Percentiles rank a stretch among this genome's conserved stretches.
phyloP scores from a whole-genome alignment of 73 alveolate species.

The Loxodes magnus region DNA sequence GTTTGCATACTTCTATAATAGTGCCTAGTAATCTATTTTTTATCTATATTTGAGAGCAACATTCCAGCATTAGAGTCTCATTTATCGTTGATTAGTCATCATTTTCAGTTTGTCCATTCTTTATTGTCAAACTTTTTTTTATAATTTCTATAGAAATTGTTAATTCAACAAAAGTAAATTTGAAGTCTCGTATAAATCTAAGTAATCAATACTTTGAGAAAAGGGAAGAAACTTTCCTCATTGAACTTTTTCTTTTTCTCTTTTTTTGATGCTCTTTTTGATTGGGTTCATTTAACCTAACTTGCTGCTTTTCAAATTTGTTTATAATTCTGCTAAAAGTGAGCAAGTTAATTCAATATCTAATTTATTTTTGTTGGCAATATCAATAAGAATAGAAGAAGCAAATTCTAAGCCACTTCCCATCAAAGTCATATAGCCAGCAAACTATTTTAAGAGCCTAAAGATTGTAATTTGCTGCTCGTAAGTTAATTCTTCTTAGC shows the following conservation, averaged over 20 bases:
- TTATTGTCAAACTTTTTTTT: slow-evolving; percentile 20
- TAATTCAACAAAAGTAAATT: not conserved
- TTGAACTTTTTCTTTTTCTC: too few relatives aligned
- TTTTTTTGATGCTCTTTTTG: too few relatives aligned
- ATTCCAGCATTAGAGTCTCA: not conserved
- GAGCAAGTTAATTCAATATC: slow-evolving; percentile 9
- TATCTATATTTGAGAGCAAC: not conserved
- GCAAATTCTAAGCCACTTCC: not conserved
- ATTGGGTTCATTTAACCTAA: too few relatives aligned
- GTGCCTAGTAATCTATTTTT: slow-evolving; percentile 17
- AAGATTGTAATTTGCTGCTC: slow-evolving; percentile 6
- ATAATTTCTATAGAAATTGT: slow-evolving; percentile 10
- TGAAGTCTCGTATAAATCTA: too few relatives aligned
- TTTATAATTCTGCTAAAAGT: slow-evolving; percentile 8
- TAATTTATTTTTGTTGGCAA: not conserved
- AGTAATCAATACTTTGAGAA: too few relatives aligned
- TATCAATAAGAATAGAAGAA: not conserved
- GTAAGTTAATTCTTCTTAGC: too few relatives aligned
- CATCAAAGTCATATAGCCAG: not conserved
- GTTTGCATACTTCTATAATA: slow-evolving; percentile 22
- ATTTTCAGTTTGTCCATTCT: too few relatives aligned
- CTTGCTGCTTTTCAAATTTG: too few relatives aligned
- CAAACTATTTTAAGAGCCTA: not conserved
- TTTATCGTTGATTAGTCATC: too few relatives aligned
- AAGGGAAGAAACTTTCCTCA: too few relatives aligned